Conservation (phyloP, 768 basidiomycete species). For the Strobilomyces confusus region DNA sequence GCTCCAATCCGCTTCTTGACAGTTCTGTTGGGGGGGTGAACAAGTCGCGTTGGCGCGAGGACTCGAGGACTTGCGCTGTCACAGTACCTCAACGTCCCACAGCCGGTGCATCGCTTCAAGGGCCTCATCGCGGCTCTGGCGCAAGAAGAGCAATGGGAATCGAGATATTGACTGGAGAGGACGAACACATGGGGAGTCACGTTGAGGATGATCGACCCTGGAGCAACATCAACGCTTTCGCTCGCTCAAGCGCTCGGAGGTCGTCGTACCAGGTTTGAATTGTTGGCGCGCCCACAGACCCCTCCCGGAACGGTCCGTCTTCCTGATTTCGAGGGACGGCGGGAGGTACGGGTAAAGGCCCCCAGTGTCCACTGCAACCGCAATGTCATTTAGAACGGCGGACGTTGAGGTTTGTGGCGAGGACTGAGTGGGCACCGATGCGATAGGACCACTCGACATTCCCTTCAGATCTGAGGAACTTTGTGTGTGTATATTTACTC, state of each 20-base stretch:
- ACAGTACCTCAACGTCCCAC: slow-evolving; percentile 74
- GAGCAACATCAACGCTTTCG: background rate
- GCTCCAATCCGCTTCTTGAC: slow-evolving; percentile 72
- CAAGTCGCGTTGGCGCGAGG: background rate
- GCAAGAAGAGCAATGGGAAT: slow-evolving; percentile 69
- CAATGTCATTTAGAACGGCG: background rate
- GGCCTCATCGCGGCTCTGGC: slow-evolving; percentile 36
- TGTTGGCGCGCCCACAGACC: slow-evolving; percentile 40
- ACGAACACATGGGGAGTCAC: slow-evolving; percentile 58
- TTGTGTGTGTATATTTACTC: slow-evolving; percentile 13
- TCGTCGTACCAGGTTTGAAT: slow-evolving; percentile 36
- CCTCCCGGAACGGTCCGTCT: slow-evolving; percentile 37
- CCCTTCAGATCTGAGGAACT: slow-evolving; percentile 25
- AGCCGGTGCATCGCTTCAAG: slow-evolving; percentile 71
- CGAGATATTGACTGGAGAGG: slow-evolving; percentile 60
- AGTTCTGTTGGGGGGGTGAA: slow-evolving; percentile 38
- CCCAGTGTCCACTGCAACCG: background rate
- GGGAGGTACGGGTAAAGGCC: slow-evolving; percentile 35
- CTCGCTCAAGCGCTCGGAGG: background rate
- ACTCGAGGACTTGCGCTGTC: slow-evolving; percentile 46
- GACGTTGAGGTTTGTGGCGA: slow-evolving; percentile 18
- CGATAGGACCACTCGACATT: slow-evolving; percentile 21
- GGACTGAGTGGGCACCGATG: slow-evolving; percentile 23
- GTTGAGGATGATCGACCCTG: slow-evolving; percentile 56
- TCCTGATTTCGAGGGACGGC: slow-evolving; percentile 37